These are phyloP conservation scores for Podaxis carcinomalis DNA, from an alignment of 768 basidiomycete genomes.

Conservation along the genomic window DNA sequence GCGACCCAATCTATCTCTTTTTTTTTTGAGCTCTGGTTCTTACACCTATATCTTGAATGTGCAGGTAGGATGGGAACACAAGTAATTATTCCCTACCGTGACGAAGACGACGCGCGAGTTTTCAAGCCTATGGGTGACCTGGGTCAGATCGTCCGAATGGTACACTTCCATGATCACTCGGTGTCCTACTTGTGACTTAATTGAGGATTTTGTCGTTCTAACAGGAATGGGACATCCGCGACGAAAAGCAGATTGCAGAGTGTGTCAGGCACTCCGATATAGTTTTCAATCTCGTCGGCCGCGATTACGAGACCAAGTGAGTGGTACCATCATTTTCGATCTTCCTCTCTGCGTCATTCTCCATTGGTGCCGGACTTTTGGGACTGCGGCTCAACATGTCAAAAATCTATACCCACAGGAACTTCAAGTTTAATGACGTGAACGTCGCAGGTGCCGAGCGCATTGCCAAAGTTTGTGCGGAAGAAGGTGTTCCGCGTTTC, in stretches of 20 bases:
- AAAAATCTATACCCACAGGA: slow-evolving; percentile 45
- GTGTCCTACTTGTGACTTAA: slow-evolving; percentile 12
- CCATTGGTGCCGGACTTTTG: slow-evolving; percentile 5
- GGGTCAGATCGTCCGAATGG: slow-evolving; percentile 94
- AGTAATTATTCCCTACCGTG: slow-evolving; percentile 92
- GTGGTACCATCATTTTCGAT: slow-evolving; percentile 17
- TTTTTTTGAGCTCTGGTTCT: not conserved
- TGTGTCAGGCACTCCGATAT: slow-evolving; percentile 93
- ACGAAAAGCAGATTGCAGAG: slow-evolving; percentile 88
- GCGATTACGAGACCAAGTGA: slow-evolving; percentile 95
- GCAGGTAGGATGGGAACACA: slow-evolving; percentile 88
- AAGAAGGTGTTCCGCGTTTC: slow-evolving; percentile 75
- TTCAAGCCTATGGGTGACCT: slow-evolving; percentile 94
- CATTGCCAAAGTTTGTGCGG: slow-evolving; percentile 80
- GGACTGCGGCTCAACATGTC: not conserved
- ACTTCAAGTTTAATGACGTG: slow-evolving; percentile 80
- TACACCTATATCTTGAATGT: slow-evolving; percentile 4
- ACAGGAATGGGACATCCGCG: slow-evolving; percentile 95
- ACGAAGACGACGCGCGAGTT: slow-evolving; percentile 88
- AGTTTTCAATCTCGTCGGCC: slow-evolving; percentile 93
- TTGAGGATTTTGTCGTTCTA: not conserved
- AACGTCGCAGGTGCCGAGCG: slow-evolving; percentile 78
- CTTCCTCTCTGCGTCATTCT: not conserved
- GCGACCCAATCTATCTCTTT: slow-evolving; percentile 14
- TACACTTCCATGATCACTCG: slow-evolving; percentile 28